phyloP scores from a whole-genome alignment of 2,329 filamentous ascomycete genomes.

The Chrysoporthe puriensis region DNA sequence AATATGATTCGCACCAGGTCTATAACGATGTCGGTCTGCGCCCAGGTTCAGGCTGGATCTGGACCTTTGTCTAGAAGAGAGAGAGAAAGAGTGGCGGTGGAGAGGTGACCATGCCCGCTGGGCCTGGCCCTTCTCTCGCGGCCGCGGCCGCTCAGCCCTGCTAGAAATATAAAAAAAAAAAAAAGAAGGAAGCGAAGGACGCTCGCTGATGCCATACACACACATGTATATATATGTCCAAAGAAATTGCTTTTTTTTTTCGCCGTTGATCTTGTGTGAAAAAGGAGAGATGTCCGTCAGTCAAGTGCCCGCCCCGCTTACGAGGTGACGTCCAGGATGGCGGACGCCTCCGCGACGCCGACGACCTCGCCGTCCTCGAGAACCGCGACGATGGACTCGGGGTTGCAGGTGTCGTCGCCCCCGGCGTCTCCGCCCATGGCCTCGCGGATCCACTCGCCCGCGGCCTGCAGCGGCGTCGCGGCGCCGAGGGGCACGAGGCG shows the following conservation, averaged over 20 bases:
- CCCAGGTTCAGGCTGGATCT: neutral
- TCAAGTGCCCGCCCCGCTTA: constrained; percentile 4
- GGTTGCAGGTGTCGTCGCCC: constrained; percentile 40
- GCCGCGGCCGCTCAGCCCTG: neutral
- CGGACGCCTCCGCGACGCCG: constrained; percentile 51
- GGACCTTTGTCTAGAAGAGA: neutral
- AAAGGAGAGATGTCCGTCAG: neutral
- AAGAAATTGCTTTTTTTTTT: neutral
- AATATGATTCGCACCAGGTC: neutral
- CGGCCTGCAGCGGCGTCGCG: constrained; percentile 58
- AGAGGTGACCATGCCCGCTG: constrained; percentile 8
- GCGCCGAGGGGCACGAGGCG: constrained; percentile 65
- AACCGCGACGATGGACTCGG: constrained; percentile 53
- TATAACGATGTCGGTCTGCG: neutral
- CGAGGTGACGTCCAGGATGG: constrained; percentile 17
- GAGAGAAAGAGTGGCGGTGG: neutral
- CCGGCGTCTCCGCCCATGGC: constrained; percentile 32
- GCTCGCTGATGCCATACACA: constrained; percentile 5
- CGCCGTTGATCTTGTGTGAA: too few relatives aligned
- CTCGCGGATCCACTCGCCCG: constrained; percentile 53
- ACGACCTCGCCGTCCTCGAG: constrained; percentile 50
- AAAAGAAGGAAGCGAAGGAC: neutral
- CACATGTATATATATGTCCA: constrained; percentile 6
- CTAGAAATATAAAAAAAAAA: neutral
- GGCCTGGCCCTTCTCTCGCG: neutral